Base-by-base conservation (phyloP, 768 basidiomycete genomes). In the Auriscalpium microsporum region DNA sequence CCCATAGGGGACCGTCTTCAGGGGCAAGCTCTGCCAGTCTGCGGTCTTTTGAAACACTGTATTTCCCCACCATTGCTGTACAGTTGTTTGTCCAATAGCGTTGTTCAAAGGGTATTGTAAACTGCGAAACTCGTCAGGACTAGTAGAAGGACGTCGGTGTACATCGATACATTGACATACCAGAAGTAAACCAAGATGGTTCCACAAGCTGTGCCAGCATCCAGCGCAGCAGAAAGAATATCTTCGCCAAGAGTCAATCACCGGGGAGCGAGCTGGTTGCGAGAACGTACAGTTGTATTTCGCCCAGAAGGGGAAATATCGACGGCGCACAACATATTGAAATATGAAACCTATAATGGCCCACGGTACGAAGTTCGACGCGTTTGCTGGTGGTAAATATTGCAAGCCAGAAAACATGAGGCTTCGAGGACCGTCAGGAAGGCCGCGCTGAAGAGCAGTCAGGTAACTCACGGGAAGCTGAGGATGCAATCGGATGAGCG, bases 361-460 rank as follows among this genome's bases (percentile, higher is more conserved):
- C 69, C 69, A 72, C 3, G 70, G 67, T 45, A 70, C 69, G 62
- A 69, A 74, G 65, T 74, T 74, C 60, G 69, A 60, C 16, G 73
- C 72, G 45, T 68, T 68, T 34, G 73, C 72, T n/a, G 75, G 74
- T 21, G 74, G 74, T 57, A 75, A 72, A 55, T 61, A 46, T 44
- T 70, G 68, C 8, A 72, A 71, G n/a, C 73, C 73, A 54, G 64
- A 68, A 65, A 76, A 72, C 56, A 76, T 67, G 54, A 76, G 72
- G 35, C 53, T 54, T 16, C 14, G 40, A 13, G 5, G 44, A 33
- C 42, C 17, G 36, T 50, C 16, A 10, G 17, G 10, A 38, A 14
- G 13, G 19, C 28, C 28, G 50, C 37, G 19, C 7, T 10, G 3
- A 10, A n/a, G 9, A 23, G 49, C 49, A 8, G 16, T n/a, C 19